A percentile compares a stretch with the other conserved stretches of the same genome.
Conservation (phyloP, 2,329 filamentous ascomycete species). For the Dactylonectria macrodidyma region DNA sequence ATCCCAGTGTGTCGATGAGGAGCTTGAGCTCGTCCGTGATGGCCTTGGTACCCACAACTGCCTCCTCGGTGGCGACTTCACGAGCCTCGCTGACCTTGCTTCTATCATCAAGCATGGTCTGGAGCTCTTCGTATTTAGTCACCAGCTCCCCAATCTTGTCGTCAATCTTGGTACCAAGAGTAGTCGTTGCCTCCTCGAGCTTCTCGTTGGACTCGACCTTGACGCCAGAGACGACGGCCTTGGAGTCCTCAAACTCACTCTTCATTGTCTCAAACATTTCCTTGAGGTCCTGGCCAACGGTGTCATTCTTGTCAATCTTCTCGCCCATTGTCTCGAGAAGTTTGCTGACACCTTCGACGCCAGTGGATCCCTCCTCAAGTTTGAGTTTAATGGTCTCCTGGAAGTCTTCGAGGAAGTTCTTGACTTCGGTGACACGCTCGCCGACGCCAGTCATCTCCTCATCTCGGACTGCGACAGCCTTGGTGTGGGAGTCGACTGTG, state of each 20-base stretch:
- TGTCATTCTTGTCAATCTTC: constrained; percentile 70
- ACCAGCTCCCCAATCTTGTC: constrained; percentile 83
- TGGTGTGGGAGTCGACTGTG: constrained; percentile 81
- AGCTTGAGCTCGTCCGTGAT: constrained; percentile 90
- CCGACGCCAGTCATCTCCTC: constrained; percentile 85
- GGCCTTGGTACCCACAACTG: constrained; percentile 81
- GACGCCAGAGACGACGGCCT: constrained; percentile 82
- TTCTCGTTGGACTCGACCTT: constrained; percentile 90
- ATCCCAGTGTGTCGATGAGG: constrained; percentile 87
- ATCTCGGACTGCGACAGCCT: constrained; percentile 87
- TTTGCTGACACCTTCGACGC: constrained; percentile 81
- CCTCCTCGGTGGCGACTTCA: constrained; percentile 79
- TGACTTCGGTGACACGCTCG: constrained; percentile 85
- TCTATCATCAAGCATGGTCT: constrained; percentile 80
- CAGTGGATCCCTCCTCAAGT: constrained; percentile 81
- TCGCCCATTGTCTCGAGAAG: constrained; percentile 78
- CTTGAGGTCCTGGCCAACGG: constrained; percentile 74
- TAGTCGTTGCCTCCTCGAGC: constrained; percentile 71
- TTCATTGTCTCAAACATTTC: constrained; percentile 84
- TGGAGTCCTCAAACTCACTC: constrained; percentile 88
- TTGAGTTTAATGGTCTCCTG: constrained; percentile 83
- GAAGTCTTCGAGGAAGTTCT: constrained; percentile 82
- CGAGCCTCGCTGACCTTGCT: constrained; percentile 81
- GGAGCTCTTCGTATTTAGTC: constrained; percentile 89
- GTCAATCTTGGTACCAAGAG: constrained; percentile 70